These are phyloP conservation scores for Orbilia quercus DNA, from an alignment of 2,329 filamentous ascomycete genomes.

Conservation along the genomic window DNA sequence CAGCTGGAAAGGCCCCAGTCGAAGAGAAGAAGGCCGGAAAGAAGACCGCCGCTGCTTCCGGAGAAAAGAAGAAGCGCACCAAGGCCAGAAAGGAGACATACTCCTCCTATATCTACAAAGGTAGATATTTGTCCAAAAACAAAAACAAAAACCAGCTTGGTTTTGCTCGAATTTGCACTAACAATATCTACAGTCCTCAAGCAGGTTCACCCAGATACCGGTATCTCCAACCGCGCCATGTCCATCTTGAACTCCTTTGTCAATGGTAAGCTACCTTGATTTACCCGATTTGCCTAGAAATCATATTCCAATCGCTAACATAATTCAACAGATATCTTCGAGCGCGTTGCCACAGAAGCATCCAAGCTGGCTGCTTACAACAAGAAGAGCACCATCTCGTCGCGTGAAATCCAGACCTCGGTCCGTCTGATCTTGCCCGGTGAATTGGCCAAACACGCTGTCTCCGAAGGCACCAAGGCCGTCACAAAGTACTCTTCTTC, in stretches of 20 bases:
- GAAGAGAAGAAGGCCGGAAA: constrained; percentile 99
- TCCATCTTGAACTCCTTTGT: constrained; percentile 99
- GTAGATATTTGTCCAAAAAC: too few relatives aligned
- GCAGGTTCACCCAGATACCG: constrained; percentile 99
- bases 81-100: constrained; percentile 99
- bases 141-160: constrained; percentile 14
- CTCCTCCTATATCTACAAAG: constrained; percentile 99
- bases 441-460: constrained; percentile 99
- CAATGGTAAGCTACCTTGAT: constrained; percentile 76
- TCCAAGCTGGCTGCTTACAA: constrained; percentile 99
- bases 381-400: constrained; percentile 99
- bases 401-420: constrained; percentile 98
- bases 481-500: constrained; percentile 98
- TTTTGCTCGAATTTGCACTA: constrained; percentile 2
- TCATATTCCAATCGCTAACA: not conserved
- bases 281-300: constrained; percentile 14
- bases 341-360: constrained; percentile 97
- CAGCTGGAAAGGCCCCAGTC: constrained; percentile 80
- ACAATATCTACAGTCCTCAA: constrained; percentile 79
- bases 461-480: constrained; percentile 99
- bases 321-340: constrained; percentile 86
- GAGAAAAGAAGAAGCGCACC: constrained; percentile 99
- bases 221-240: constrained; percentile 99
- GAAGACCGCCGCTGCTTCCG: constrained; percentile 92
- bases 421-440: constrained; percentile 97